Conservation (phyloP, 1,284 basidiomycete genomes). For the Neonothopanus nambi region DNA sequence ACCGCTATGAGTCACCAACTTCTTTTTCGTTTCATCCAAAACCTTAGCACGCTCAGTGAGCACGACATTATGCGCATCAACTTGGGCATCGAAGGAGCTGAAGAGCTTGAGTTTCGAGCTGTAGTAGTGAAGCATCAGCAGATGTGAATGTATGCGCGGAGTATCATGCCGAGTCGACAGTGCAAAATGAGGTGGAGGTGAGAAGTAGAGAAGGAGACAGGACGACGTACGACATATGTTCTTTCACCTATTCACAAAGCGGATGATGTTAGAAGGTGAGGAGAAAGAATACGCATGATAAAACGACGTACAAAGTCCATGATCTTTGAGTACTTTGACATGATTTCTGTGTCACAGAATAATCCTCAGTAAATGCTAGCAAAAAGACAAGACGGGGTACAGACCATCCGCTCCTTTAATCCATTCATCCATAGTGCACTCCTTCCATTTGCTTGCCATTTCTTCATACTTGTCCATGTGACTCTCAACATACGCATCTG, state of each 20-base stretch:
- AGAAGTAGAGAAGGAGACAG: background rate
- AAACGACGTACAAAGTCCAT: constrained; percentile 35
- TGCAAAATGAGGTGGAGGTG: background rate
- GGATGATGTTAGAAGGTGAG: background rate
- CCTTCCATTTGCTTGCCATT: constrained; percentile 32
- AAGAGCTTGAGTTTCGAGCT: constrained; percentile 36
- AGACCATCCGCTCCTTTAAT: constrained; percentile 37
- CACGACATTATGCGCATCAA: constrained; percentile 29
- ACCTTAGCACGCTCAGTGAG: constrained; percentile 28
- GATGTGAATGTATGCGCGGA: background rate
- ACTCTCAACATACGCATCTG: constrained; percentile 32
- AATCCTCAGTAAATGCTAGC: background rate
- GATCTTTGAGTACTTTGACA: constrained; percentile 32
- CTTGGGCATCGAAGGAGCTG: constrained; percentile 27
- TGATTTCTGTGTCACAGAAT: constrained; percentile 29
- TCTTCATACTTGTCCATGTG: constrained; percentile 34
- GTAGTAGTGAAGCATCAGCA: background rate
- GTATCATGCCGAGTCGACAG: background rate
- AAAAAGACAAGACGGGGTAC: background rate
- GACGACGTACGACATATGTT: constrained; percentile 34
- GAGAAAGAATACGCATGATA: background rate
- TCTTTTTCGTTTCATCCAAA: constrained; percentile 27
- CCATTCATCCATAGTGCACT: constrained; percentile 40
- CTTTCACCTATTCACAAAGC: constrained; percentile 31
- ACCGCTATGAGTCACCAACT: constrained; percentile 31